These are phyloP conservation scores for Rostrohypoxylon terebratum DNA, from an alignment of 495 filamentous ascomycete species.

Conservation along the genomic window DNA sequence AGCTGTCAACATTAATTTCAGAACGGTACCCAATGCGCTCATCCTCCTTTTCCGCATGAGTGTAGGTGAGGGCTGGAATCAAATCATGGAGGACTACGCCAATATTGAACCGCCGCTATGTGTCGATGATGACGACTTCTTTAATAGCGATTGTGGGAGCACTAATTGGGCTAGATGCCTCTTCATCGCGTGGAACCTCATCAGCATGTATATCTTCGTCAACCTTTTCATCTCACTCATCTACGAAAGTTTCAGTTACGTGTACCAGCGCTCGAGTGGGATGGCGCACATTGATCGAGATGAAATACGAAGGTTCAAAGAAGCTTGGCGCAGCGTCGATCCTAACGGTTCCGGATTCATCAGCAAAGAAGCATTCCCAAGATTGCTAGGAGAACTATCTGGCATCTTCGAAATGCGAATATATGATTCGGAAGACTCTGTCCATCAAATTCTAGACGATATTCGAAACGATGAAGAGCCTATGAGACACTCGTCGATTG, in stretches of 20 bases:
- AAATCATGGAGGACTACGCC: slow-evolving; percentile 96
- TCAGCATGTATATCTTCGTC: slow-evolving; percentile 99
- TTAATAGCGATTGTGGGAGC: slow-evolving; percentile 93
- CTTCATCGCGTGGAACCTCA: slow-evolving; percentile 97
- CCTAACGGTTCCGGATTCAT: slow-evolving; percentile 92
- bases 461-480: slow-evolving; percentile 68
- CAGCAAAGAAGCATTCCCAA: slow-evolving; percentile 89
- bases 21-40: slow-evolving; percentile 90
- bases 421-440: slow-evolving; percentile 89
- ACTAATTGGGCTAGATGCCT: slow-evolving; percentile 84
- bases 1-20: slow-evolving; percentile 88
- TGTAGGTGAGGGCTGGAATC: slow-evolving; percentile 95
- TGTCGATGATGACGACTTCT: slow-evolving; percentile 71
- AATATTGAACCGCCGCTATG: slow-evolving; percentile 80
- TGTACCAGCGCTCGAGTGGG: slow-evolving; percentile 93
- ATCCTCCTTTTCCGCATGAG: slow-evolving; percentile 94
- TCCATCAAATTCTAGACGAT: slow-evolving; percentile 83
- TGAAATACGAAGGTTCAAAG: slow-evolving; percentile 96
- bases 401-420: slow-evolving; percentile 98
- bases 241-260: slow-evolving; percentile 99
- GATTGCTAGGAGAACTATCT: slow-evolving; percentile 89
- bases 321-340: slow-evolving; percentile 96
- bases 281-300: slow-evolving; percentile 87
- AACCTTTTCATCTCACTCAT: slow-evolving; percentile 98
- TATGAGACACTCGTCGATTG: slow-evolving; percentile 66